Conservation (phyloP, 139 green algal genomes). For the Closterium sp. region DNA sequence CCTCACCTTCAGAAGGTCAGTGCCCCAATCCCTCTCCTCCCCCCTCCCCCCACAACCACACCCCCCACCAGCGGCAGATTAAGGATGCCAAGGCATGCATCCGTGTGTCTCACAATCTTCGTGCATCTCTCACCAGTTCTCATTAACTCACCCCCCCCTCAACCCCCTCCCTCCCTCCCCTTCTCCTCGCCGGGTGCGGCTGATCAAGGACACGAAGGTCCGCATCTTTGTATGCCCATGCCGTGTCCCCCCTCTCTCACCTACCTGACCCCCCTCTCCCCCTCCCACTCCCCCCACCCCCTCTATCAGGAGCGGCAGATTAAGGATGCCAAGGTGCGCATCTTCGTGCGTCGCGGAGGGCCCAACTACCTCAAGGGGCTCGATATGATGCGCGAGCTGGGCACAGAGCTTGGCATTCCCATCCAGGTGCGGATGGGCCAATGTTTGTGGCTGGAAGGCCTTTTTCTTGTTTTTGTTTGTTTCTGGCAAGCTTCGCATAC, state of each 20-base stretch:
- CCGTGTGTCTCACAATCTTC: constrained; percentile 64
- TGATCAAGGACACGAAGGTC: too few relatives aligned
- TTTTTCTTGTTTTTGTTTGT: not conserved
- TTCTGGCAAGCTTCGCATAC: not conserved
- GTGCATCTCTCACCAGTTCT: not conserved
- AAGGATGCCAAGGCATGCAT: constrained; percentile 77
- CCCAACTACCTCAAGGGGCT: constrained; percentile 86
- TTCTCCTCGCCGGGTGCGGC: too few relatives aligned
- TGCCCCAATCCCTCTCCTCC: too few relatives aligned
- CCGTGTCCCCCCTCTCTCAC: too few relatives aligned
- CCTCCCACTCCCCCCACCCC: not conserved
- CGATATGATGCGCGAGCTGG: constrained; percentile 72
- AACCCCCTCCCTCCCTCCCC: too few relatives aligned
- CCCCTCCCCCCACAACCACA: constrained; percentile 7
- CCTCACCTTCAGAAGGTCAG: too few relatives aligned
- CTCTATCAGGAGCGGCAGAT: constrained; percentile 49
- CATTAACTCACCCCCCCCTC: not conserved
- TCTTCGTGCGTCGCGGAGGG: constrained; percentile 84
- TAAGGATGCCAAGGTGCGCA: constrained; percentile 73
- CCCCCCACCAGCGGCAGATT: constrained; percentile 44
- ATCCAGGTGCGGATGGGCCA: constrained; percentile 59
- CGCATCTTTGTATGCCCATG: too few relatives aligned
- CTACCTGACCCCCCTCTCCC: too few relatives aligned
- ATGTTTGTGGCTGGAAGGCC: not conserved
- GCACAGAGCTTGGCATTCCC: constrained; percentile 66